Conservation (phyloP, 768 basidiomycete genomes). For the Mycena vitilis region DNA sequence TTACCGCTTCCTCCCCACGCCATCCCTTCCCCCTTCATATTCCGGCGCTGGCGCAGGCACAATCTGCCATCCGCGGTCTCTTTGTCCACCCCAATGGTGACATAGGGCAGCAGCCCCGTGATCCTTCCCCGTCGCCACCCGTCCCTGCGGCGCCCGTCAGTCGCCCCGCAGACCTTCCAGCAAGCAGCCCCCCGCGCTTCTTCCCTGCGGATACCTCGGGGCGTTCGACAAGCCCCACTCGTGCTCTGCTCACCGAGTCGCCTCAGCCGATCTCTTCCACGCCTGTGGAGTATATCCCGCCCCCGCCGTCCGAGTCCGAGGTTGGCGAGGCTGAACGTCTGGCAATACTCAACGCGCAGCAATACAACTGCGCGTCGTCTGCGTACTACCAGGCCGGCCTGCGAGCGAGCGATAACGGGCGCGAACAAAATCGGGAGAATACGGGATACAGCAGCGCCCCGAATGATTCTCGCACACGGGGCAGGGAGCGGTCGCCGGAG, state of each 20-base stretch:
- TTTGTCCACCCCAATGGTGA: slow-evolving; percentile 32
- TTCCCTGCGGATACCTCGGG: slow-evolving; percentile 22
- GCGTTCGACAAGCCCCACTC: slow-evolving; percentile 33
- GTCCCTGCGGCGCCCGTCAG: slow-evolving; percentile 20
- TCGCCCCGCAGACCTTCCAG: slow-evolving; percentile 16
- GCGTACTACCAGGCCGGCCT: slow-evolving; percentile 46
- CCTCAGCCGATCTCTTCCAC: slow-evolving; percentile 30
- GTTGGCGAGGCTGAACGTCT: slow-evolving; percentile 54
- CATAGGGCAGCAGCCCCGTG: not conserved
- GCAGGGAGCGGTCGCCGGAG: slow-evolving; percentile 21
- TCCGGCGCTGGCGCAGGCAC: slow-evolving; percentile 41
- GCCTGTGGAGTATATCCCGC: slow-evolving; percentile 39
- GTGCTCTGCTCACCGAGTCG: slow-evolving; percentile 36
- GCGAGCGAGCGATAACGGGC: not conserved
- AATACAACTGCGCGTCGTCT: slow-evolving; percentile 52
- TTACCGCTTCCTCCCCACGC: slow-evolving; percentile 19
- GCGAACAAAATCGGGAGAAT: not conserved
- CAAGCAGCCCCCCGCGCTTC: slow-evolving; percentile 22
- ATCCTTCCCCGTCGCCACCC: slow-evolving; percentile 1
- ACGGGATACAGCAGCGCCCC: no score
- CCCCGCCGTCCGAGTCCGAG: slow-evolving; percentile 49
- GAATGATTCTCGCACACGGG: not conserved
- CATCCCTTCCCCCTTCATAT: slow-evolving; percentile 40
- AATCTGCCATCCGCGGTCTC: slow-evolving; percentile 41
- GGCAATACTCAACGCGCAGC: slow-evolving; percentile 55